These are phyloP conservation scores for Xylariaceae sp. DNA, from an alignment of 2,329 filamentous ascomycete species.

Conservation along the genomic window DNA sequence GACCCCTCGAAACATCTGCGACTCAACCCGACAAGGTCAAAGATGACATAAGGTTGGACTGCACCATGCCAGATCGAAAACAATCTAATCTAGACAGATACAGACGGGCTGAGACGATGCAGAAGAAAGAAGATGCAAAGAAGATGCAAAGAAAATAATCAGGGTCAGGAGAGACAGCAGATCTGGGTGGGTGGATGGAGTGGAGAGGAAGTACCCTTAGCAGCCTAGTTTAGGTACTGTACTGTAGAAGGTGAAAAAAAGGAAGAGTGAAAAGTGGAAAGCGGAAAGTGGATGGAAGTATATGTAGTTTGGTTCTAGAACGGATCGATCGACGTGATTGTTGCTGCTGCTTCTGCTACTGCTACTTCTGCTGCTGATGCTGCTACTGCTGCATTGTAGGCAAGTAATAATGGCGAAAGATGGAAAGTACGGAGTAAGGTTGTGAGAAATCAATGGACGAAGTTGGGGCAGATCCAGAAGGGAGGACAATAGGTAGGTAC, in stretches of 20 bases:
- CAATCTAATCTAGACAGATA: not conserved
- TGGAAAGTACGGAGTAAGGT: not conserved
- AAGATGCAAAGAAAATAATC: no score
- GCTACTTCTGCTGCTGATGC: no score
- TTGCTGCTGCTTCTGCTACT: no score
- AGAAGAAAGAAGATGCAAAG: not conserved
- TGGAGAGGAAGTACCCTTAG: no score
- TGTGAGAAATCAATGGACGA: not conserved
- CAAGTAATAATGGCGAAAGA: no score
- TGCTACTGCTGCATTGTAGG: no score
- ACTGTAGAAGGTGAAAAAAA: not conserved
- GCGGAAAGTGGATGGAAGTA: not conserved
- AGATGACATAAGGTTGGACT: conserved; percentile 28
- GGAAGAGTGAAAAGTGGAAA: not conserved
- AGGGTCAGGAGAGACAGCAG: no score
- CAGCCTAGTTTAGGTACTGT: no score
- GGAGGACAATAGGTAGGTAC: not conserved
- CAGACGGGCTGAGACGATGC: not conserved
- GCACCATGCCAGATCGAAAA: conserved; percentile 28
- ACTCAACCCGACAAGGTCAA: conserved; percentile 33
- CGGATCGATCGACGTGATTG: no score
- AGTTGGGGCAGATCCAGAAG: not conserved
- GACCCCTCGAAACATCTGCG: conserved; percentile 30
- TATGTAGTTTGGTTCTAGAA: no score
- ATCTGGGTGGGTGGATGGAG: no score